Evolutionary conservation across 2,329 filamentous ascomycete species (phyloP), one percentile per base, ranked within the genome.

Genomic region (Colletotrichum camelliae): DNA sequence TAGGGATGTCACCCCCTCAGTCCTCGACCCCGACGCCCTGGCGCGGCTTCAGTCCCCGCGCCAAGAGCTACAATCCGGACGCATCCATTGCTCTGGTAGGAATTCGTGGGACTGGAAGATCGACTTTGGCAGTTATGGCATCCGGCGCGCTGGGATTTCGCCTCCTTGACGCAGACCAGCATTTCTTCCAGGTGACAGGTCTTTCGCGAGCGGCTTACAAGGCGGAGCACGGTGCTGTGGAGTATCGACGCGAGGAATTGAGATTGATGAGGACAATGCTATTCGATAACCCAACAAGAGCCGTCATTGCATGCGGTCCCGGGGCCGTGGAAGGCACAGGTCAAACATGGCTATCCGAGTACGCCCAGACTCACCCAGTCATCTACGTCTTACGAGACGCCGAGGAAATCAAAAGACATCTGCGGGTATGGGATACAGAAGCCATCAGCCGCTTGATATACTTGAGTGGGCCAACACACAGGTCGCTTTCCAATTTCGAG

Each of bases 41-140:
- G 64, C 27, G 24, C 8, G 37, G 27, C 35, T 67, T 55, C 39
- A 21, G 6, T 13, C 64, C 39, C 21, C 21, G 35, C 13, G 39
- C 27, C 7, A 39, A 21, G 39, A n/a, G 9, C 24, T 67, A 35
- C 29, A 24, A 67, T 15, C 64, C 18, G 13, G 89, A 94, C 86
- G 92, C 93, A 2, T 95, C 94, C 2, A 91, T 96, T 70, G 90
- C 95, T 7, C 87, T 96, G 24, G 89, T 94, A 21, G 94, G 94
- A 2, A 91, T 95, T 72, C 91, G 93, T 15, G 94, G 94, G 16
- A 91, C 93, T 5, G 94, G 94, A 18, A 96, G 95, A 82, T 93
- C 93, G 4, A 95, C 93, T 4, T 85, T 96, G 16, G 94, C 93
- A 13, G 90, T 96, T 60, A 95, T 96, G 77, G 93, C 94, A 6